These are phyloP conservation scores for Tetrapisispora iriomotensis DNA, from an alignment of 805 yeast genomes.

Conservation along the genomic window DNA sequence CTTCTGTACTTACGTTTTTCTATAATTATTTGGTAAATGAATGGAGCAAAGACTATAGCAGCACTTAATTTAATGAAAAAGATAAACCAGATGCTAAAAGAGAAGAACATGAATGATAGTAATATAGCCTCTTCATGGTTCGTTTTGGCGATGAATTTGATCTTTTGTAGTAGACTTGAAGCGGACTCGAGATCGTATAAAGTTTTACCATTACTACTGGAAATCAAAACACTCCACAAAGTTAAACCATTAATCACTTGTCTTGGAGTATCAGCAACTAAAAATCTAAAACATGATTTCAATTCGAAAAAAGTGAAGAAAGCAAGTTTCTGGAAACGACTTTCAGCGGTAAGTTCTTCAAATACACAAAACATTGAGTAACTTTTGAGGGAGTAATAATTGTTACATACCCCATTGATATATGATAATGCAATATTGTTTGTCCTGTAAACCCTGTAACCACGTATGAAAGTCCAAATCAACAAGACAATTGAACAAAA, in stretches of 20 bases:
- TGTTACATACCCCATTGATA: slow-evolving; percentile 54
- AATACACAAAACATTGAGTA: slow-evolving; percentile 67
- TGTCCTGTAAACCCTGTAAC: slow-evolving; percentile 47
- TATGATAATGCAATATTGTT: slow-evolving; percentile 61
- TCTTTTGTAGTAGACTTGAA: slow-evolving; percentile 32
- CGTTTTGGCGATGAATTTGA: slow-evolving; percentile 47
- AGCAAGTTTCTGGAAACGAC: slow-evolving; percentile 55
- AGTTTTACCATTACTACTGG: slow-evolving; percentile 24
- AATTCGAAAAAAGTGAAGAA: slow-evolving; percentile 56
- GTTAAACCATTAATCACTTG: slow-evolving; percentile 78
- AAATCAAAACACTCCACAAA: slow-evolving; percentile 38
- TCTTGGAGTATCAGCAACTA: slow-evolving; percentile 79
- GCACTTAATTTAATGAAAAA: slow-evolving; percentile 48
- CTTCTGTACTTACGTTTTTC: slow-evolving; percentile 32
- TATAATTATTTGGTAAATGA: slow-evolving; percentile 39
- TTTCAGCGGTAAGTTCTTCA: slow-evolving; percentile 56
- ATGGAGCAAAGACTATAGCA: slow-evolving; percentile 45
- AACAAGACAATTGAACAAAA: slow-evolving; percentile 54
- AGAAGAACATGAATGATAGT: slow-evolving; percentile 63
- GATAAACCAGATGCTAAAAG: slow-evolving; percentile 63
- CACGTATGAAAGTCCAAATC: slow-evolving; percentile 48
- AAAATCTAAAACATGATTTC: slow-evolving; percentile 49
- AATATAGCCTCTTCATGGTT: slow-evolving; percentile 62
- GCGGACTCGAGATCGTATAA: slow-evolving; percentile 24
- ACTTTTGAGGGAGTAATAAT: slow-evolving; percentile 43